Conservation (phyloP, 1,284 basidiomycete genomes). For the Cystobasidiaceae sp. region DNA sequence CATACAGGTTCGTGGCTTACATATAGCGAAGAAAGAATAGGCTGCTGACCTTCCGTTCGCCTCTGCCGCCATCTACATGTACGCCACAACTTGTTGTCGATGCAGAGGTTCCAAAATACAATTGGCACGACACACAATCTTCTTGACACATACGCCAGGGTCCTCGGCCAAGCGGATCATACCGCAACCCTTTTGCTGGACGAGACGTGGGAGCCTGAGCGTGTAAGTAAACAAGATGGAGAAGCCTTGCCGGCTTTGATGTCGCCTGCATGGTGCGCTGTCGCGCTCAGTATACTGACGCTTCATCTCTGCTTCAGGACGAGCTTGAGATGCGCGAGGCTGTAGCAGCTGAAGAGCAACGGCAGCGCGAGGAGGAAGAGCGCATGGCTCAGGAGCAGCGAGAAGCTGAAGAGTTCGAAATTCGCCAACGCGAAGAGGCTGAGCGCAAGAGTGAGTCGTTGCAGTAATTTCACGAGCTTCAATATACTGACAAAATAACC, state of each 20-base stretch:
- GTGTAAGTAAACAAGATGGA: conserved; percentile 8
- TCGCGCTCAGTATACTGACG: background rate
- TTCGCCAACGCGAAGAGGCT: conserved; percentile 1
- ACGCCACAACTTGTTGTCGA: background rate
- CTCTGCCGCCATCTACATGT: too few species aligned
- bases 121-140: conserved; percentile 40
- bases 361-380: conserved; percentile 21
- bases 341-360: conserved; percentile 7
- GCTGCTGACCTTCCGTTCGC: too few species aligned
- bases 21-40: too few species aligned
- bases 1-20: too few species aligned
- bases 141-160: conserved; percentile 41
- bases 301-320: background rate
- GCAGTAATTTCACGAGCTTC: too few species aligned
- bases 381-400: conserved; percentile 12
- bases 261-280: too few species aligned
- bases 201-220: conserved; percentile 33
- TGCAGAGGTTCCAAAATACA: conserved; percentile 32
- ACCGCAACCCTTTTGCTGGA: conserved; percentile 40
- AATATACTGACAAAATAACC: too few species aligned
- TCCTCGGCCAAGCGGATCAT: conserved; percentile 42
- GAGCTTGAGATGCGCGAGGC: conserved; percentile 21
- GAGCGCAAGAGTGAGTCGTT: conserved; percentile 7
- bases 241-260: too few species aligned
- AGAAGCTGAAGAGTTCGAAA: conserved; percentile 6